phyloP scores from a whole-genome alignment of 768 basidiomycete species.

The Antrodiella citrinella region DNA sequence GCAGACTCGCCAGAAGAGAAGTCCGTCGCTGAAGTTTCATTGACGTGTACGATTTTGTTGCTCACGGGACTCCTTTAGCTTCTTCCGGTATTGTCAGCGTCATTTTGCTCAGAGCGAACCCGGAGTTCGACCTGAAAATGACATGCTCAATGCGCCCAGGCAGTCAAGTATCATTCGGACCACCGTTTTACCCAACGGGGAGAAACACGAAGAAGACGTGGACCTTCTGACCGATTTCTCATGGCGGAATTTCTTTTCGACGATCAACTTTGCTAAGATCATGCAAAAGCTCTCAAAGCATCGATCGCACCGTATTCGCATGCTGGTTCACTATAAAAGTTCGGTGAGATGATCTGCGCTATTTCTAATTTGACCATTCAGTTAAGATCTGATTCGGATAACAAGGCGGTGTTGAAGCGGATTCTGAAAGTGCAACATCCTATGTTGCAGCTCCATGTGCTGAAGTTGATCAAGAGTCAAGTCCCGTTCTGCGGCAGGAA shows the following conservation, averaged over 20 bases:
- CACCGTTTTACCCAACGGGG: constrained; percentile 60
- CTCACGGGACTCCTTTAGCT: constrained; percentile 41
- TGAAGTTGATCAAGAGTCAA: constrained; percentile 98
- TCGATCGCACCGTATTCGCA: constrained; percentile 88
- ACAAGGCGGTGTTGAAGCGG: constrained; percentile 88
- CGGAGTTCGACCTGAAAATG: constrained; percentile 53
- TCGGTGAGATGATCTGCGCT: constrained; percentile 47
- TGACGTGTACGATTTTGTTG: background rate
- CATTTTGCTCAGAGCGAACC: constrained; percentile 66
- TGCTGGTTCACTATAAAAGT: constrained; percentile 97
- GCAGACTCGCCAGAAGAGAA: constrained; percentile 85
- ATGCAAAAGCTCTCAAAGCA: constrained; percentile 97
- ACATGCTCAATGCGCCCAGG: constrained; percentile 50
- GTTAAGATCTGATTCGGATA: background rate
- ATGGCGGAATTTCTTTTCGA: constrained; percentile 96
- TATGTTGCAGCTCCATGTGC: constrained; percentile 85
- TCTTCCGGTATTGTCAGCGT: constrained; percentile 89
- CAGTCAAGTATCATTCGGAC: constrained; percentile 46
- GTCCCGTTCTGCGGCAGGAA: constrained; percentile 96
- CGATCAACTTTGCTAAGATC: constrained; percentile 95
- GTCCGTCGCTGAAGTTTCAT: constrained; percentile 30
- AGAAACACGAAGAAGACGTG: constrained; percentile 76
- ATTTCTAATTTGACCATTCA: background rate
- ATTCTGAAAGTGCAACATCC: constrained; percentile 92
- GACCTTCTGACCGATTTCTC: constrained; percentile 92